Evolutionary conservation across 805 yeast genomes (phyloP), one percentile per base, ranked within the genome.

Genomic region (Myxozyma mucilagina): DNA sequence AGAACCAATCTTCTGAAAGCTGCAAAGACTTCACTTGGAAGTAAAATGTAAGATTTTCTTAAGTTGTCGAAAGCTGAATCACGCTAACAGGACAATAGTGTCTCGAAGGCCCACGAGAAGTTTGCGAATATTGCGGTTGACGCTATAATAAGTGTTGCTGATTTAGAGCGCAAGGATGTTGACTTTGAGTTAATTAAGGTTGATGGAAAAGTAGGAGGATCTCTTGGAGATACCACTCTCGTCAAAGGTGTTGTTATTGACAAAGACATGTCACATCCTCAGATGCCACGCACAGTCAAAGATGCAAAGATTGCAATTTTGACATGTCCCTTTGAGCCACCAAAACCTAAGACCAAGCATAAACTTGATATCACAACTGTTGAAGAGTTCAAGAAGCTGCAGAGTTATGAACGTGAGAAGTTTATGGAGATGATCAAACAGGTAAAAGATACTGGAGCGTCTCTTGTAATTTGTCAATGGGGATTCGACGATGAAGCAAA

Each of bases 241-340:
- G 89, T 94, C 70, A 86, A 83, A 69, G 99, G 99, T 75, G 97
- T 94, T 47, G 82, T 94, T 47, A 80, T 94, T 61, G 99, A 94
- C 76, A 94, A 94, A 78, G 98, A 94, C 72, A 93, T 92, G 76
- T 90, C 97, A 1, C 99, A 94, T 75, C 97, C 98, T 3, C 99
- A 94, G 77, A 94, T 94, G 99, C 94, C 97, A 54, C 90, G 90
- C 72, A 74, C 75, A 56, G 82, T 93, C 49, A 72, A 79, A 62
- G 87, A 91, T 74, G 96, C 90, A 66, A 90, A 89, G 74, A 82
- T 94, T 63, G 98, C 98, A 52, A 93, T 94, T 67, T 81, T 94
- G 73, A 94, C 99, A 1, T 93, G 98, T 79, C 98, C 99, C 69
- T 94, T 94, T 73, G 99, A 94, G 80, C 99, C 99, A 44, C 99